These are phyloP conservation scores for Saksenaea oblongispora DNA, from an alignment of 371 early-diverging fungal genomes.

Conservation along the genomic window DNA sequence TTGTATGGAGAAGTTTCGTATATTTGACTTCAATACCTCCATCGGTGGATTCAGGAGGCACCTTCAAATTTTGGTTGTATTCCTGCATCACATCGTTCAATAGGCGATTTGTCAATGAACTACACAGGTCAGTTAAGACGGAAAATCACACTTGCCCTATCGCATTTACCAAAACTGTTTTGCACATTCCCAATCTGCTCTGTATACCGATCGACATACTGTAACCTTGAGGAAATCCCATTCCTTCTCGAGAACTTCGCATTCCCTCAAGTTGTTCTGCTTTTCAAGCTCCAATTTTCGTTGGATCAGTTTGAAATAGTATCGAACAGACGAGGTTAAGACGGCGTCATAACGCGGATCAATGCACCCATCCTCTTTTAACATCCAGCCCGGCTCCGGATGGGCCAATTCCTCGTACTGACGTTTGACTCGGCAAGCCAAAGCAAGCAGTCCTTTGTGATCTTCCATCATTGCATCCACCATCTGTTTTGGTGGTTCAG, in stretches of 20 bases:
- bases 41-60: conserved; percentile 40
- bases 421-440: conserved; percentile 74
- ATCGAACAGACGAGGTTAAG: conserved; percentile 72
- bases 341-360: conserved; percentile 69
- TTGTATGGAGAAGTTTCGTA: conserved; percentile 63
- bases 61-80: conserved; percentile 47
- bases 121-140: conserved; percentile 8
- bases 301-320: conserved; percentile 76
- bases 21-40: conserved; percentile 58
- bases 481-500: conserved; percentile 70
- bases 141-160: neutral
- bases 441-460: conserved; percentile 68
- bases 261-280: conserved; percentile 69
- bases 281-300: conserved; percentile 63
- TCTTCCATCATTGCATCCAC: conserved; percentile 84
- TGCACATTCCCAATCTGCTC: conserved; percentile 76
- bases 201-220: conserved; percentile 70
- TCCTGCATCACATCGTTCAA: conserved; percentile 50
- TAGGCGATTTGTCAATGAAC: conserved; percentile 49
- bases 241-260: conserved; percentile 81
- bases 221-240: conserved; percentile 75
- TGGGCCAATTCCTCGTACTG: conserved; percentile 66
- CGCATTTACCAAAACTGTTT: conserved; percentile 70
- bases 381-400: conserved; percentile 72
- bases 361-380: conserved; percentile 56